Evolutionary conservation across 23 red algal genomes (phyloP).

Genomic region (Gracilaria gracilis): DNA sequence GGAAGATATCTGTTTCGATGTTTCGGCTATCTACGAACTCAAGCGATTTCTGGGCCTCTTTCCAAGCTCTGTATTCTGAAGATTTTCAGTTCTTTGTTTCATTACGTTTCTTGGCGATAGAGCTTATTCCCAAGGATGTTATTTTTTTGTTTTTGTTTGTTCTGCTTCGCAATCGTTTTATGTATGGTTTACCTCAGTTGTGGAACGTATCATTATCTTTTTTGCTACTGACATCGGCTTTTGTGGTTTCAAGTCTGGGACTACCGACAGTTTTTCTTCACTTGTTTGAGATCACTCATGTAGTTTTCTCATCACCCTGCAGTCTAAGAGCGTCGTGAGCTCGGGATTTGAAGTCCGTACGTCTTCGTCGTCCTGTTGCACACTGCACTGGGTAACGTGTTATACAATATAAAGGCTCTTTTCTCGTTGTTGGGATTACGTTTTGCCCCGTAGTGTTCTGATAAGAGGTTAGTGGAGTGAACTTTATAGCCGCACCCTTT

Average conservation of each 20-base stretch:
- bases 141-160: conserved; percentile 27
- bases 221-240: conserved; percentile 38
- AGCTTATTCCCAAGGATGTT: conserved; percentile 17
- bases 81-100: conserved; percentile 31
- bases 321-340: conserved; percentile 4
- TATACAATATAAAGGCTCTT: conserved; percentile 24
- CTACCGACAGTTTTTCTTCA: conserved; percentile 27
- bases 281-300: neutral
- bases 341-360: conserved; percentile 20
- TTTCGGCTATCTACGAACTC: neutral
- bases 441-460: neutral
- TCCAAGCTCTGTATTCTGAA: conserved; percentile 6
- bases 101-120: conserved; percentile 28
- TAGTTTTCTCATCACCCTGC: conserved; percentile 22
- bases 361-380: conserved; percentile 19
- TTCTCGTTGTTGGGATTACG: neutral
- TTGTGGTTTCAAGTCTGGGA: conserved; percentile 46
- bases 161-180: conserved; percentile 28
- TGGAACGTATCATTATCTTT: conserved; percentile 33
- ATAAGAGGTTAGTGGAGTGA: no score
- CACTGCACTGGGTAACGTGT: conserved; percentile 35
- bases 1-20: neutral
- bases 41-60: neutral
- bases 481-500: no score
- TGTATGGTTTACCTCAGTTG: conserved; percentile 24